phyloP scores from a whole-genome alignment of 768 basidiomycete species.

The Pleurotus eryngii region DNA sequence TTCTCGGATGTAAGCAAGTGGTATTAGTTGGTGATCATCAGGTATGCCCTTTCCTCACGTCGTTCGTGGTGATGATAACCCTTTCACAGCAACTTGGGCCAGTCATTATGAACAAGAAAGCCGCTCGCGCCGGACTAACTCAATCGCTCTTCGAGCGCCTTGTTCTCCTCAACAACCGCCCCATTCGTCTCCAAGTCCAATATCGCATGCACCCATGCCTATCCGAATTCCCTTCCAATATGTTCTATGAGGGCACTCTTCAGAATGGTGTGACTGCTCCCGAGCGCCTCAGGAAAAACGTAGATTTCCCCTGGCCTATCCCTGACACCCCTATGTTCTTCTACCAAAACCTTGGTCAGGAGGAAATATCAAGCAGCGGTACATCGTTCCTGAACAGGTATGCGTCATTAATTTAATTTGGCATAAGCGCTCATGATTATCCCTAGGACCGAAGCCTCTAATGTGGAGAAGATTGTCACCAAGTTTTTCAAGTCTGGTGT shows the following conservation, averaged over 20 bases:
- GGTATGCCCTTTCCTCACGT: constrained; percentile 19
- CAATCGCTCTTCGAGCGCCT: constrained; percentile 98
- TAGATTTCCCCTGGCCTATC: constrained; percentile 98
- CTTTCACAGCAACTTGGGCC: constrained; percentile 87
- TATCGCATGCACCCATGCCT: constrained; percentile 99
- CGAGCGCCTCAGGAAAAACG: constrained; percentile 94
- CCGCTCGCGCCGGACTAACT: constrained; percentile 96
- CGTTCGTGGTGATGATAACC: neutral
- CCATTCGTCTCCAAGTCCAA: constrained; percentile 97
- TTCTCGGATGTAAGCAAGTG: constrained; percentile 97
- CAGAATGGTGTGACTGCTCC: constrained; percentile 99
- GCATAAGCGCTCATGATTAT: constrained; percentile 11
- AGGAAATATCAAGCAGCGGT: constrained; percentile 97
- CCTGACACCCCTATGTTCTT: constrained; percentile 99
- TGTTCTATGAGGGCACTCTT: constrained; percentile 99
- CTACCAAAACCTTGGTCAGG: constrained; percentile 98
- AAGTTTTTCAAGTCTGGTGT: constrained; percentile 99
- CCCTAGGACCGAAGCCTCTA: constrained; percentile 90
- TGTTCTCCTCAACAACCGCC: constrained; percentile 91
- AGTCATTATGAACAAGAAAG: constrained; percentile 99
- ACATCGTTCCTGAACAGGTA: constrained; percentile 97
- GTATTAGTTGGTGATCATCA: constrained; percentile 97
- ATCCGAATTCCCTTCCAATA: constrained; percentile 99
- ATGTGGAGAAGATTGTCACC: constrained; percentile 99
- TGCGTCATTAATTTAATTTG: constrained; percentile 13